Evolutionary conservation across 73 alveolate species (phyloP), one percentile per base, ranked within the genome.

Genomic region (Paramecium pentaurelia): DNA sequence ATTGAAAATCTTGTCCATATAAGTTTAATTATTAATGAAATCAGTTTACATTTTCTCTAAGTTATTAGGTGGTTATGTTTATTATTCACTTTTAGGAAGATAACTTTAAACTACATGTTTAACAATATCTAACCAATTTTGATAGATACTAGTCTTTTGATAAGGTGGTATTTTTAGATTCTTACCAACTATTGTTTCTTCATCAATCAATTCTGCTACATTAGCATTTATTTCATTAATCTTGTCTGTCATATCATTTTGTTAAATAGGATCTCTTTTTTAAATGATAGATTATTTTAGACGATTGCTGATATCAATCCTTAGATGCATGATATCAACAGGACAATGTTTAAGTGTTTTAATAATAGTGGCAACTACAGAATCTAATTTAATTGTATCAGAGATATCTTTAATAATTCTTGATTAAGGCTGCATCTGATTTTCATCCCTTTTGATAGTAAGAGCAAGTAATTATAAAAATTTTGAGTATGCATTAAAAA

Each of bases 1-100:
- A 12, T 80, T 80, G 73, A 80, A 80, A 16, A 80, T 80, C 58
- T 80, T 80, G n/a, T 80, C 91, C 91, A 80, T 80, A n/a, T 45
- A 80, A 0, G 45, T 20, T 80, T 80, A 25, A 49, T 80, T 80
- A 27, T 80, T 80, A 25, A 80, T 32, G 49, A 80, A 80, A 8
- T 80, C 91, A 3, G 77, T 28, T 14, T 32, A 25, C 91, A 80
- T 80, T 47, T 6, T 44, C 30, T 80, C 91, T 80, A 80, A 44
- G 27, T 80, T 80, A 18, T 2, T 27, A 3, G 77, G 71, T 27
- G 8, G 27, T 80, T 80, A 20, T 80, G 32, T 1, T 9, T n/a
- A n/a, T 44, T n/a, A 4, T 12, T 80, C 77, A 25, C 8, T 10
- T 32, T 44, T 80, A 2, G 91, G 91, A 45, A 80, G 32, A 14